Evolutionary conservation across 1,284 basidiomycete genomes (phyloP).

Genomic region (Boletus subluridellus): DNA sequence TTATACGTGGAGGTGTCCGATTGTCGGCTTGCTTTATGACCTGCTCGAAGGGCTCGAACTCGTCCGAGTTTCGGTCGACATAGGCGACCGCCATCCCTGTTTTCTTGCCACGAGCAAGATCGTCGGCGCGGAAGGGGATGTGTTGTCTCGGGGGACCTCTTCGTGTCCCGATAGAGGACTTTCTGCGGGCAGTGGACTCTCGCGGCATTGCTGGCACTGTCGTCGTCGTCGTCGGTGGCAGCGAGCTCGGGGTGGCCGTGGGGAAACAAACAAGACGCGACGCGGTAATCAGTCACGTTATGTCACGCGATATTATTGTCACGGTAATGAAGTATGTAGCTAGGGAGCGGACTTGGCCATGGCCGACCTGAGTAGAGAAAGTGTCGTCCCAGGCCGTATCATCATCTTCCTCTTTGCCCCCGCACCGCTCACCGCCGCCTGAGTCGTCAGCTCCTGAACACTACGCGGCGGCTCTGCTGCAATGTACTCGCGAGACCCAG

Average conservation of each 20-base stretch:
- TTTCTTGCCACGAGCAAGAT: conserved; percentile 70
- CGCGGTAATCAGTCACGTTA: conserved; percentile 30
- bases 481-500: conserved; percentile 40
- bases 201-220: conserved; percentile 26
- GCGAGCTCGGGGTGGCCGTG: conserved; percentile 17
- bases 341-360: conserved; percentile 13
- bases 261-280: conserved; percentile 27
- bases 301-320: conserved; percentile 28
- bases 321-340: background rate
- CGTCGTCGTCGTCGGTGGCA: conserved; percentile 32
- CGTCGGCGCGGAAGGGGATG: conserved; percentile 70
- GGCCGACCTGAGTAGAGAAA: conserved; percentile 22
- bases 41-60: conserved; percentile 79
- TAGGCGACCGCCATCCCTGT: conserved; percentile 66
- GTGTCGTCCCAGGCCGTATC: conserved; percentile 3
- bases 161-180: conserved; percentile 35
- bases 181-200: conserved; percentile 28
- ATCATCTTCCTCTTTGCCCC: background rate
- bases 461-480: conserved; percentile 29
- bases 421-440: conserved; percentile 4
- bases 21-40: conserved; percentile 69
- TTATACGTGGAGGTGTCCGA: conserved; percentile 55
- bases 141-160: conserved; percentile 52
- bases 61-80: conserved; percentile 73
- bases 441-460: conserved; percentile 23